Base-by-base conservation (phyloP, 2,329 filamentous ascomycete species). In the Ceratocystis huliohia region DNA sequence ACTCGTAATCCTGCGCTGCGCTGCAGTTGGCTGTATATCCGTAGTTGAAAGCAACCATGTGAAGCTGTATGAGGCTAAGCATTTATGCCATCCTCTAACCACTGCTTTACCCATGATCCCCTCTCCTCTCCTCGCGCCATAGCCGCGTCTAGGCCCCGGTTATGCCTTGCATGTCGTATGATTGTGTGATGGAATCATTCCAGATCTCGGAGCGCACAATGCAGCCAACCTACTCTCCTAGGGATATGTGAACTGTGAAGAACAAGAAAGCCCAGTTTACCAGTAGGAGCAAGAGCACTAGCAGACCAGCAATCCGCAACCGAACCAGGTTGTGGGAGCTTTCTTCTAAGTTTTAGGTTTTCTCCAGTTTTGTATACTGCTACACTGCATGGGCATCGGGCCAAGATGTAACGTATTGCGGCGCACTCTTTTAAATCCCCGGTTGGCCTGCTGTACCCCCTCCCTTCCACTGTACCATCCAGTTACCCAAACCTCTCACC, bases 361-460 rank as follows among this genome's bases (percentile, higher is more conserved):
- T 53, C 48, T 53, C 56, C n/a, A 10, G 15, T 25, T 17, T 41
- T 37, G 28, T 6, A 37, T 37, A 20, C 30, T 59, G 56, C 15
- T 33, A 59, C 56, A 59, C 56, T 37, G 28, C 25, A 59, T 59
- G 56, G 56, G 5, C 56, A 59, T 59, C 56, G 30, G 15, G 28
- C 30, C 56, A 59, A 41, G 28, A 37, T 59, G 56, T 25, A 8
- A 37, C 56, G n/a, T 59, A n/a, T n/a, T n/a, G 48, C 56, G 13
- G 30, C 8, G 2, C 56, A n/a, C 30, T 37, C 30, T 59, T 25
- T 30, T 10, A 59, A 59, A 28, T n/a, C 28, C 28, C 22, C 28
- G 22, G 20, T 3, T 48, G 46, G 2, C n/a, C 25, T 15, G 25
- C 50, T 25, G 20, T 15, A 15, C 17, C 50, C n/a, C 25, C 13